Evolutionary conservation across 1,139 yeast species (phyloP).

Genomic region (Debaryomycetaceae sp.): DNA sequence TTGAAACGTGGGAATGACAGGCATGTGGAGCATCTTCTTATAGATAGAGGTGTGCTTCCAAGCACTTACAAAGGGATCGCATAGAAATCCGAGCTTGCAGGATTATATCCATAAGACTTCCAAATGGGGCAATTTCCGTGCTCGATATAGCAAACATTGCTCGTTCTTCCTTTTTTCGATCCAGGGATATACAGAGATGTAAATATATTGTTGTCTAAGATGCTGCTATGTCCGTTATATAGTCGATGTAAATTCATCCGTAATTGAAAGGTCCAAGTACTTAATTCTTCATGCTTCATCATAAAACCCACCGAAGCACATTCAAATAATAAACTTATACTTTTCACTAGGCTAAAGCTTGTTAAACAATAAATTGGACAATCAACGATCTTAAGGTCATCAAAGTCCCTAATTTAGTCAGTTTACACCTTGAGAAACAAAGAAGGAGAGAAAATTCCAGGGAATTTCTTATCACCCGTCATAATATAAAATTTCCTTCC

Average conservation of each 20-base stretch:
- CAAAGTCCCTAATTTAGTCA: no score
- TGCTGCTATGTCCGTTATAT: neutral
- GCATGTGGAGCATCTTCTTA: conserved; percentile 5
- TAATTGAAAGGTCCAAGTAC: neutral
- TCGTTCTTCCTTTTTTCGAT: neutral
- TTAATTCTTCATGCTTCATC: neutral
- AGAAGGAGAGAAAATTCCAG: no score
- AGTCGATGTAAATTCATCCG: neutral
- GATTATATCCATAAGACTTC: conserved; percentile 1
- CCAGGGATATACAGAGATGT: neutral
- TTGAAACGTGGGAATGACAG: conserved; percentile 6
- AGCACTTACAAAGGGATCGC: neutral
- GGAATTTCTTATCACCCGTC: no score
- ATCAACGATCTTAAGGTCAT: no score
- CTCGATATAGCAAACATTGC: conserved; percentile 1
- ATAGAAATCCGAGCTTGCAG: conserved; percentile 1
- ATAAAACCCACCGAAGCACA: neutral
- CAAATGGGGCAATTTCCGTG: conserved; percentile 3
- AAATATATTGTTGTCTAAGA: neutral
- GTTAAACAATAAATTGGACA: no score
- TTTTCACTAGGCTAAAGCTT: no score
- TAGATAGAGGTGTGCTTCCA: conserved; percentile 2
- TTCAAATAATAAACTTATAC: neutral
- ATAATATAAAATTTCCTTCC: no score
- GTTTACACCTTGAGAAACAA: no score